Percentiles rank a stretch among this genome's conserved stretches.
Evolutionary conservation across 2,329 filamentous ascomycete genomes (phyloP).

Genomic region (Penicillium sp.): DNA sequence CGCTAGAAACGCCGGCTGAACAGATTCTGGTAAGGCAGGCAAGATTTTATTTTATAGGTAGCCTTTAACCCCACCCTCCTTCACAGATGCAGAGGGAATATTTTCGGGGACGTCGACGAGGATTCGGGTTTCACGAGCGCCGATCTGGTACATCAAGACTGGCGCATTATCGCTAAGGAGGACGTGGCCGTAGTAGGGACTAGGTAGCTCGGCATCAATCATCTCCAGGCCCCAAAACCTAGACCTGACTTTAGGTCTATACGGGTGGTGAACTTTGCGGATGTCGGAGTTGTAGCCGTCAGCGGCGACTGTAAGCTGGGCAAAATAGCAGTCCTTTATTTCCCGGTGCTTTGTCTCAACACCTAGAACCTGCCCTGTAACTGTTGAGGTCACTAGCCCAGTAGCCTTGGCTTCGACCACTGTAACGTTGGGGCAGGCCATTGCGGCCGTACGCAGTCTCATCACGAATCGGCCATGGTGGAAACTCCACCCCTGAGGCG

Average conservation of each 20-base stretch:
- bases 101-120: conserved; percentile 83
- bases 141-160: conserved; percentile 93
- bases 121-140: conserved; percentile 85
- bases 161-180: conserved; percentile 75
- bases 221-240: conserved; percentile 95
- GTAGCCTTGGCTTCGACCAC: conserved; percentile 86
- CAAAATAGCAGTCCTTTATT: conserved; percentile 77
- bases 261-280: conserved; percentile 70
- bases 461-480: conserved; percentile 93
- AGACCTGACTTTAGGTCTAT: conserved; percentile 67
- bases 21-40: conserved; percentile 67
- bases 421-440: conserved; percentile 75
- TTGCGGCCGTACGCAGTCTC: conserved; percentile 72
- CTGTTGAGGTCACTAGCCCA: conserved; percentile 64
- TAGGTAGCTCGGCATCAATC: conserved; percentile 77
- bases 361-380: conserved; percentile 71
- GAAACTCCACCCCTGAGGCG: conserved; percentile 74
- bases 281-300: conserved; percentile 94
- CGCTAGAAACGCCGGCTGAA: conserved; percentile 69
- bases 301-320: conserved; percentile 78
- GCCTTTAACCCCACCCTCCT: conserved; percentile 76
- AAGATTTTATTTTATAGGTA: conserved; percentile 79
- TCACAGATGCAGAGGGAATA: conserved; percentile 67
- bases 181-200: conserved; percentile 77
- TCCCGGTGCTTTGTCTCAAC: conserved; percentile 69